Evolutionary conservation across 1,284 basidiomycete genomes (phyloP).

Genomic region (Mycosarcoma maydis): DNA sequence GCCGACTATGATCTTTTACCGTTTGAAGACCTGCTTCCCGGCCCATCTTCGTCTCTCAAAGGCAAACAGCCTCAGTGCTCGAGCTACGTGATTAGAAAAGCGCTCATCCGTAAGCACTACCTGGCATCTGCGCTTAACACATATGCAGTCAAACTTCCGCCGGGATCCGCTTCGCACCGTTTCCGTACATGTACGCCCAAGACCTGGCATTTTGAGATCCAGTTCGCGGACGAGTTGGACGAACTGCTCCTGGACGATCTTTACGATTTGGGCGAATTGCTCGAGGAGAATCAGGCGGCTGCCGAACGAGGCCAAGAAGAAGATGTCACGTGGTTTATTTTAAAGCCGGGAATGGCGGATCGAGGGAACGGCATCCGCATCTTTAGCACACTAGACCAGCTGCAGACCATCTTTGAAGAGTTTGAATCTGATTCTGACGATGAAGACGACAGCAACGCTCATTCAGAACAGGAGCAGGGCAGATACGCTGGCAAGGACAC

Average conservation of each 20-base stretch:
- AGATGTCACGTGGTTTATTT: conserved; percentile 69
- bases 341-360: conserved; percentile 98
- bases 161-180: conserved; percentile 11
- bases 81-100: conserved; percentile 88
- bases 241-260: conserved; percentile 93
- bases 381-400: conserved; percentile 80
- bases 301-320: conserved; percentile 54
- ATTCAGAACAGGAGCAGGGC: not conserved
- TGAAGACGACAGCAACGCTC: conserved; percentile 67
- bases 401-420: conserved; percentile 82
- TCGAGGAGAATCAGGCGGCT: conserved; percentile 66
- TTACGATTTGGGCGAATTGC: conserved; percentile 79
- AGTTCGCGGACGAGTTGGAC: conserved; percentile 92
- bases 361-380: conserved; percentile 92
- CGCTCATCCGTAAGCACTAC: conserved; percentile 93
- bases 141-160: conserved; percentile 45
- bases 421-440: conserved; percentile 76
- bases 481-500: conserved; percentile 47
- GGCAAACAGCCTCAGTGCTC: conserved; percentile 74
- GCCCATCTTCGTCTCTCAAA: conserved; percentile 6
- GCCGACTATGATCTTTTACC: conserved; percentile 64
- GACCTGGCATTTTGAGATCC: conserved; percentile 88
- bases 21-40: conserved; percentile 53
- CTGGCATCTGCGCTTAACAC: conserved; percentile 78
- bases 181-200: conserved; percentile 71